Evolutionary conservation across 2,329 filamentous ascomycete species (phyloP).

Genomic region (Sordariomycetes sp.): DNA sequence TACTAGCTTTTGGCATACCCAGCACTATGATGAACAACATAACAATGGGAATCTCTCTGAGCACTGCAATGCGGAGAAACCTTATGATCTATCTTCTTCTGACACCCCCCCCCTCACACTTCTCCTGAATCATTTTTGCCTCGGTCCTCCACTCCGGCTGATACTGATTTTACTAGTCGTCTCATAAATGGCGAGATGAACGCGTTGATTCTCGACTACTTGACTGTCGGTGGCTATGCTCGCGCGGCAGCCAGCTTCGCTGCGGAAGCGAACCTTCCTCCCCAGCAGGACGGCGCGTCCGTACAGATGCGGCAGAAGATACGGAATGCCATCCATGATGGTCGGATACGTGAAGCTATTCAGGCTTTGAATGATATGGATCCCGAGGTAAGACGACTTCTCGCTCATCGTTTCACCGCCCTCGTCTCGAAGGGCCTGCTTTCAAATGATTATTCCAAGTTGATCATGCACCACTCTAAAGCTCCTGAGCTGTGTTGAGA

Average conservation of each 20-base stretch:
- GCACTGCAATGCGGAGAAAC: conserved; percentile 77
- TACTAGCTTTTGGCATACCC: not conserved
- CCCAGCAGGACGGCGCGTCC: conserved; percentile 59
- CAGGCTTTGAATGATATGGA: conserved; percentile 82
- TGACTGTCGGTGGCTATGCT: conserved; percentile 91
- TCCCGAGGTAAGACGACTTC: conserved; percentile 60
- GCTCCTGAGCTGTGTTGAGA: conserved; percentile 83
- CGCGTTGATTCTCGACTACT: conserved; percentile 87
- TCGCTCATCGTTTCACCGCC: conserved; percentile 1
- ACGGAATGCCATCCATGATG: conserved; percentile 72
- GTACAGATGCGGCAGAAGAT: conserved; percentile 76
- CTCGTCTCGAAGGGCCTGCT: conserved; percentile 6
- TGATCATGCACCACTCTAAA: conserved; percentile 99
- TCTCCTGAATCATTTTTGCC: not conserved
- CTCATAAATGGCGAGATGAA: conserved; percentile 76
- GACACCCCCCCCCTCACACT: conserved; percentile 16
- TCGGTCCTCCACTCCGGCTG: not conserved
- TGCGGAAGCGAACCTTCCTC: conserved; percentile 77
- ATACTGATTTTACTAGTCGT: not conserved
- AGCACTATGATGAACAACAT: conserved; percentile 64
- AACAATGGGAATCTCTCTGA: conserved; percentile 99
- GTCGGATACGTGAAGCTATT: conserved; percentile 78
- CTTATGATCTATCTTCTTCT: conserved; percentile 53
- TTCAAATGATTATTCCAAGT: conserved; percentile 80
- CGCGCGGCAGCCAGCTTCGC: conserved; percentile 89